These are phyloP conservation scores for Moesziomyces parantarcticus DNA, from an alignment of 1,284 basidiomycete genomes.

Conservation along the genomic window DNA sequence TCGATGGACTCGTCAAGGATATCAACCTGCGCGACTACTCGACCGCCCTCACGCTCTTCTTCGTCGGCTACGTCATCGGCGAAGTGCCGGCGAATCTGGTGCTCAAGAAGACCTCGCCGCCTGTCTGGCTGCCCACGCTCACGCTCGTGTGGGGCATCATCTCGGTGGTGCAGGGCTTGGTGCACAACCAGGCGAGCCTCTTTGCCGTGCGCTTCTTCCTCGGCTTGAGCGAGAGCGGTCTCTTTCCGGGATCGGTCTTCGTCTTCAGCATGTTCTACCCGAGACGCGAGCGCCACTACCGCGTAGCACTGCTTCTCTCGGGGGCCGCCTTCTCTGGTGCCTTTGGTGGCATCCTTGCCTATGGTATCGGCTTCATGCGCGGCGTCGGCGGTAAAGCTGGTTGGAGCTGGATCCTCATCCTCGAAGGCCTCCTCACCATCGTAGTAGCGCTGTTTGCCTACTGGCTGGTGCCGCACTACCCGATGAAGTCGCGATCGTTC, in stretches of 20 bases:
- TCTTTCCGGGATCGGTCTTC: conserved; percentile 75
- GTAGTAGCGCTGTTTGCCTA: conserved; percentile 72
- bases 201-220: conserved; percentile 74
- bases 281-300: conserved; percentile 74
- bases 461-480: conserved; percentile 74
- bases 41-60: conserved; percentile 48
- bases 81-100: conserved; percentile 55
- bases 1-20: conserved; percentile 51
- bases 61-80: conserved; percentile 53
- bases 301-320: conserved; percentile 73
- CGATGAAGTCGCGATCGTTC: conserved; percentile 72
- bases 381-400: conserved; percentile 71
- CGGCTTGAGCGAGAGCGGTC: conserved; percentile 52
- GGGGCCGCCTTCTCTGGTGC: conserved; percentile 53
- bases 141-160: conserved; percentile 75
- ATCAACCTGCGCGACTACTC: conserved; percentile 50
- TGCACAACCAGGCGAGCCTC: conserved; percentile 72
- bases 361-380: conserved; percentile 74
- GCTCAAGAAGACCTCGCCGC: conserved; percentile 74
- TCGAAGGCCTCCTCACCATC: conserved; percentile 74
- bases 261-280: conserved; percentile 76
- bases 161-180: conserved; percentile 74
- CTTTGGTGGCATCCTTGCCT: conserved; percentile 71
- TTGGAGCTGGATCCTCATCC: conserved; percentile 73
- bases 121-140: conserved; percentile 74